phyloP scores from a whole-genome alignment of 495 filamentous ascomycete species.

The Aspergillus saccharolyticus region DNA sequence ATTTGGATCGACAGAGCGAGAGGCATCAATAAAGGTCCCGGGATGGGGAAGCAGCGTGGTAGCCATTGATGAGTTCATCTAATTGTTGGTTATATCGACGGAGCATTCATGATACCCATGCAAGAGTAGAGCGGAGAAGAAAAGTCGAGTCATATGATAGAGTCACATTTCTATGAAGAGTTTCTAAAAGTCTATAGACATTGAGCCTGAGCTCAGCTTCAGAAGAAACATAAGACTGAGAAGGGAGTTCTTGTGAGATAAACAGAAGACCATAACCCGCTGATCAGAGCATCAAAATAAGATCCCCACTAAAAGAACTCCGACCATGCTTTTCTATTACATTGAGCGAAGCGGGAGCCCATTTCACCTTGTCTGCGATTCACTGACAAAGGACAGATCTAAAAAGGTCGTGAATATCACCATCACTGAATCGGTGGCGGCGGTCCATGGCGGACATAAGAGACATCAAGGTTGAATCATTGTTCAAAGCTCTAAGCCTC shows the following conservation, averaged over 20 bases:
- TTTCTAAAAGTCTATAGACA: background rate
- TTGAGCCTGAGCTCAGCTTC: background rate
- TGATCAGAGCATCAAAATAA: background rate
- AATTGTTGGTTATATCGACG: background rate
- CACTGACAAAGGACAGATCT: background rate
- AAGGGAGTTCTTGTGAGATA: background rate
- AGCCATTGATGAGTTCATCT: background rate
- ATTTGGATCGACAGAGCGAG: constrained; percentile 45
- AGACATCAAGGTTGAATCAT: background rate
- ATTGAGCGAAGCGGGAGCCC: background rate
- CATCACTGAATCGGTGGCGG: background rate
- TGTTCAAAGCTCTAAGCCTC: background rate
- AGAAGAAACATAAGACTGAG: background rate
- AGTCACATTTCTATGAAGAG: background rate
- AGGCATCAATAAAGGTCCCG: constrained; percentile 24
- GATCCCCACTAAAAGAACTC: background rate
- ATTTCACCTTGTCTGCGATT: too few species aligned
- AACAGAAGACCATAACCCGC: background rate
- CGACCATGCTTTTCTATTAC: constrained; percentile 3
- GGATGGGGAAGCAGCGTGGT: constrained; percentile 10
- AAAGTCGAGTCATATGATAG: background rate
- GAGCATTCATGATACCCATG: too few species aligned
- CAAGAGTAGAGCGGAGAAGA: too few species aligned
- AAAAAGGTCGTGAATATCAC: background rate
- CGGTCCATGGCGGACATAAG: background rate